Evolutionary conservation across 495 filamentous ascomycete genomes (phyloP).

Genomic region (Peziza echinospora): DNA sequence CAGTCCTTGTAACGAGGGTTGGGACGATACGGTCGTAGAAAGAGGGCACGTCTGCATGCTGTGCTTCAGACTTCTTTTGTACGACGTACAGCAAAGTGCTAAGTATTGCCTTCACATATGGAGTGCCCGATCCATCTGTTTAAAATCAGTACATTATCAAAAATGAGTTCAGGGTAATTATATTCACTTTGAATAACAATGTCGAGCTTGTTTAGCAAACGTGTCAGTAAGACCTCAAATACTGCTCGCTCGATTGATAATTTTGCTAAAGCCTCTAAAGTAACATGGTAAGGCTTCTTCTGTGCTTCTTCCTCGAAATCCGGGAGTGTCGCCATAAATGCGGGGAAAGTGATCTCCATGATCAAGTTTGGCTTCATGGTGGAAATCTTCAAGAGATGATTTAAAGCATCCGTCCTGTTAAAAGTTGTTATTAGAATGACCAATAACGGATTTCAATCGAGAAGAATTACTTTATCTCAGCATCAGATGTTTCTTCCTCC

Average conservation of each 20-base stretch:
- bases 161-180: constrained; percentile 1
- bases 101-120: constrained; percentile 38
- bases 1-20: constrained; percentile 26
- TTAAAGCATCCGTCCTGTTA: constrained; percentile 40
- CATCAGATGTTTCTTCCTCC: constrained; percentile 33
- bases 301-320: constrained; percentile 25
- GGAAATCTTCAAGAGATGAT: constrained; percentile 40
- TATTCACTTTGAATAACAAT: constrained; percentile 34
- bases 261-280: constrained; percentile 45
- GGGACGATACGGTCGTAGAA: constrained; percentile 43
- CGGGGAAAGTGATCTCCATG: constrained; percentile 49
- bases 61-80: constrained; percentile 25
- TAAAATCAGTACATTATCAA: constrained; percentile 18
- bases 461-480: too few species aligned
- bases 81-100: constrained; percentile 45
- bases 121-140: constrained; percentile 14
- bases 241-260: constrained; percentile 41
- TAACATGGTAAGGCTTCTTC: constrained; percentile 28
- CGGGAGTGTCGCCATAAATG: constrained; percentile 48
- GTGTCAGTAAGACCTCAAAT: constrained; percentile 46
- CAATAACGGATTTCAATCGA: too few species aligned
- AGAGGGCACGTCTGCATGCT: constrained; percentile 28
- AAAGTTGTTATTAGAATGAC: too few species aligned
- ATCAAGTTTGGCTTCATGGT: constrained; percentile 44
- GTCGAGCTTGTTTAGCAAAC: constrained; percentile 44